Evolutionary conservation across 176 grass and related monocot species (phyloP).

Genomic region (Oropetium thomaeum): DNA sequence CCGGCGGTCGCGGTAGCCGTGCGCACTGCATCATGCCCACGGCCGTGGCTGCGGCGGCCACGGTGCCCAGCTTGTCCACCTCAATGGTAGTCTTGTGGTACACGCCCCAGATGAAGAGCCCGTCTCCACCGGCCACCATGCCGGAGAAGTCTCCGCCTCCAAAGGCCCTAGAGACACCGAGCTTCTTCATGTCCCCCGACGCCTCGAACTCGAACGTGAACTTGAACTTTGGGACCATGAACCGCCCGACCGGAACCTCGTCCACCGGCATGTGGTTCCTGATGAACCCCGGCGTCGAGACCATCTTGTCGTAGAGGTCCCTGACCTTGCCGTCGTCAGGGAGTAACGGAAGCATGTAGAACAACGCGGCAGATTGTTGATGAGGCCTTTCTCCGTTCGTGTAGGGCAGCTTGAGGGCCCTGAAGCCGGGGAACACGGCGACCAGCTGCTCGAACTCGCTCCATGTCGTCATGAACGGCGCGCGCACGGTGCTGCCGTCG

Average conservation of each 20-base stretch:
- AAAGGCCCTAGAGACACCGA: constrained; percentile 28
- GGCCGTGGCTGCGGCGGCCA: constrained; percentile 21
- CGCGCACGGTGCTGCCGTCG: background rate
- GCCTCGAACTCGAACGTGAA: constrained; percentile 44
- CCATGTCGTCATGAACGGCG: constrained; percentile 6
- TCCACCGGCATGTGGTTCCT: background rate
- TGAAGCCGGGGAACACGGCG: background rate
- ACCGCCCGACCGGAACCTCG: background rate
- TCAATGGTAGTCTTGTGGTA: constrained; percentile 36
- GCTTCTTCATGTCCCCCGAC: background rate
- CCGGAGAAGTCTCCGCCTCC: constrained; percentile 29
- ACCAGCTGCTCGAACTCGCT: background rate
- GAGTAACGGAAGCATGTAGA: background rate
- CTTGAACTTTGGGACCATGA: constrained; percentile 44
- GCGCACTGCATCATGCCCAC: accelerated
- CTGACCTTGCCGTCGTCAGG: background rate
- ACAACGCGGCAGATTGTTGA: background rate
- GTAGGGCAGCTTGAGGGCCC: background rate
- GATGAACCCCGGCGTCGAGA: constrained; percentile 15
- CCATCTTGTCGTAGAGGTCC: constrained; percentile 5
- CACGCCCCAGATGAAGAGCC: background rate
- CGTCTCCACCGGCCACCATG: constrained; percentile 27
- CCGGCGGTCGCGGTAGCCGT: background rate
- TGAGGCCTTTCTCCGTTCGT: background rate
- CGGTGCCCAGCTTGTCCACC: constrained; percentile 32